A percentile compares a stretch with the other conserved stretches of the same genome.
Evolutionary conservation across 2,329 filamentous ascomycete genomes (phyloP).

Genomic region (Claviceps capensis): DNA sequence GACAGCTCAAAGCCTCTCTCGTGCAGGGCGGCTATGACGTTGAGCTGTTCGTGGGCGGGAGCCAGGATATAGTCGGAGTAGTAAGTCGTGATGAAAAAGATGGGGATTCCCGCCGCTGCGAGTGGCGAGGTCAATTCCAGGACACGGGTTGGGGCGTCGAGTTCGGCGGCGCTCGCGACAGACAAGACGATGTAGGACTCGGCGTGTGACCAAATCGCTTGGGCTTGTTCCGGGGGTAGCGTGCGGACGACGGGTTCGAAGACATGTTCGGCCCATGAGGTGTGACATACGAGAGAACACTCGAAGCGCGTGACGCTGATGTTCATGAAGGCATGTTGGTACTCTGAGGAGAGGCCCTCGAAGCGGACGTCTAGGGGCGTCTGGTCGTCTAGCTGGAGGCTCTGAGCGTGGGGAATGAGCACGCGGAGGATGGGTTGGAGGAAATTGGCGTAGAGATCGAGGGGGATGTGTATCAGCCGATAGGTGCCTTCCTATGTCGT

Average conservation of each 20-base stretch:
- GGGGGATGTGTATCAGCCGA: conserved; percentile 79
- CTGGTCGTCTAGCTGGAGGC: conserved; percentile 18
- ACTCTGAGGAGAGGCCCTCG: conserved; percentile 34
- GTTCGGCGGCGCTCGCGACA: conserved; percentile 76
- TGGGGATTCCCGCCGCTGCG: conserved; percentile 82
- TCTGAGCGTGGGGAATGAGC: conserved; percentile 52
- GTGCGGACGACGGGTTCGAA: conserved; percentile 58
- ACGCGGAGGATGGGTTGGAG: conserved; percentile 79
- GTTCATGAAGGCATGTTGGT: conserved; percentile 74
- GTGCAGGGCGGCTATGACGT: conserved; percentile 64
- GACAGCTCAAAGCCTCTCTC: conserved; percentile 76
- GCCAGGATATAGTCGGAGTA: conserved; percentile 96
- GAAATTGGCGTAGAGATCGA: conserved; percentile 63
- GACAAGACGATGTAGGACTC: conserved; percentile 83
- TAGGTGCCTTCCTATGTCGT: conserved; percentile 62
- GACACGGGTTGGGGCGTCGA: conserved; percentile 83
- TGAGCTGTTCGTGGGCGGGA: conserved; percentile 56
- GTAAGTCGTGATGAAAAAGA: conserved; percentile 98
- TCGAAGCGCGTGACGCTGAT: conserved; percentile 86
- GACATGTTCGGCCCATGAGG: conserved; percentile 56
- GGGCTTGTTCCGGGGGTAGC: conserved; percentile 40
- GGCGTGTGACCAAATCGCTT: conserved; percentile 56
- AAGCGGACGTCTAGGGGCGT: conserved; percentile 24
- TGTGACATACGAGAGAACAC: conserved; percentile 82
- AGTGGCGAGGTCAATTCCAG: conserved; percentile 84